A percentile compares a stretch with the other conserved stretches of the same genome.
Conservation (phyloP, 257 asterid species). For the Fraxinus excelsior region DNA sequence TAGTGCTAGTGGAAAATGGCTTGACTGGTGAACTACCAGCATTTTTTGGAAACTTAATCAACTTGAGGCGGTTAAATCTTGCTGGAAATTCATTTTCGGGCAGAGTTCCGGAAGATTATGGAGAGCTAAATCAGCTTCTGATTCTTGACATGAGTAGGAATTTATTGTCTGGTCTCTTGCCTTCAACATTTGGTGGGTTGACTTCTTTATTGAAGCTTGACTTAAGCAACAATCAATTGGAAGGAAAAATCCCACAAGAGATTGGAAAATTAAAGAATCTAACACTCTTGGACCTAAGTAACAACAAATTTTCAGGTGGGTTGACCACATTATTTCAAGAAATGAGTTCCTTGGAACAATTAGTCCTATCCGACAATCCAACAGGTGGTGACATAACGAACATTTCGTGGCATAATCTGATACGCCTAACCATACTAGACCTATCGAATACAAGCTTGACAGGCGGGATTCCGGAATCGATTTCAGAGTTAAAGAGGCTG, state of each 20-base stretch:
- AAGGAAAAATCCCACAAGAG: constrained; percentile 55
- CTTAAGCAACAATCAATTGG: constrained; percentile 52
- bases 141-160: constrained; percentile 82
- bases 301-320: constrained; percentile 69
- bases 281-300: constrained; percentile 76
- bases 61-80: constrained; percentile 59
- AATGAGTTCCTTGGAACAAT: constrained; percentile 62
- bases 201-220: constrained; percentile 78
- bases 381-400: constrained; percentile 59
- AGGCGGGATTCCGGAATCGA: constrained; percentile 75
- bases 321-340: constrained; percentile 56
- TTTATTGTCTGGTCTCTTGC: constrained; percentile 57
- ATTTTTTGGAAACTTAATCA: constrained; percentile 51
- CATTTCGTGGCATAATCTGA: constrained; percentile 55
- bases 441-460: constrained; percentile 71
- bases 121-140: constrained; percentile 51
- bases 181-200: constrained; percentile 52
- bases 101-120: constrained; percentile 54
- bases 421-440: constrained; percentile 53
- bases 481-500: constrained; percentile 48
- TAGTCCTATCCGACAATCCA: constrained; percentile 77
- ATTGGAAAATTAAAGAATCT: constrained; percentile 51
- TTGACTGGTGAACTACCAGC: constrained; percentile 56
- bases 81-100: constrained; percentile 57
- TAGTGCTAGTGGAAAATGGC: constrained; percentile 78